These are phyloP conservation scores for Taphrina confusa DNA, from an alignment of 1,139 yeast genomes.

Conservation along the genomic window DNA sequence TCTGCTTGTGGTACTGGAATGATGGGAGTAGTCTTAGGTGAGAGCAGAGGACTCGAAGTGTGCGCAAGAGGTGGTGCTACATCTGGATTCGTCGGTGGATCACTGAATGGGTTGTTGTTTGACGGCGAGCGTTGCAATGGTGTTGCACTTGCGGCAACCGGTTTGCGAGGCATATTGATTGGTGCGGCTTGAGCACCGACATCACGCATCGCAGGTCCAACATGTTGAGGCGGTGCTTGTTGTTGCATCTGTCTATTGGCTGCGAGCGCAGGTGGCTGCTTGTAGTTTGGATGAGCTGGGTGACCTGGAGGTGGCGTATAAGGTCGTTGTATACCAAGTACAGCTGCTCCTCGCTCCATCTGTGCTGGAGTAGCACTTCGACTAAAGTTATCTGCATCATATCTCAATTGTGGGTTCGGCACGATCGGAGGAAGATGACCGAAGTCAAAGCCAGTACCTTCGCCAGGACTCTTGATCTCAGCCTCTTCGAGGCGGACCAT, in stretches of 20 bases:
- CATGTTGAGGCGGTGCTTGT: no score
- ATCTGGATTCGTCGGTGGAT: not conserved
- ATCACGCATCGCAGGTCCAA: constrained; percentile 2
- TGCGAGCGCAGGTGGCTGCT: constrained; percentile 5
- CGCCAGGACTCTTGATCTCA: constrained; percentile 13
- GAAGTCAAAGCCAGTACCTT: constrained; percentile 27
- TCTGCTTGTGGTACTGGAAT: not conserved
- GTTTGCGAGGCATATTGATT: constrained; percentile 8
- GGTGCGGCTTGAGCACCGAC: not conserved
- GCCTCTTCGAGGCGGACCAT: constrained; percentile 13
- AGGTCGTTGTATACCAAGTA: constrained; percentile 31
- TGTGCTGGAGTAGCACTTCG: constrained; percentile 30
- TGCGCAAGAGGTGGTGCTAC: constrained; percentile 18
- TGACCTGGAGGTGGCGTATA: constrained; percentile 34
- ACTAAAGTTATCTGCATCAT: constrained; percentile 6
- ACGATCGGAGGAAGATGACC: constrained; percentile 20
- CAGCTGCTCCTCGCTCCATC: constrained; percentile 24
- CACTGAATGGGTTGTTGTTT: constrained; percentile 19
- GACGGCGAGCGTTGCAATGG: constrained; percentile 9
- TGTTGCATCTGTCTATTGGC: constrained; percentile 13
- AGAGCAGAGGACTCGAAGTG: not conserved
- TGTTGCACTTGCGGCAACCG: not conserved
- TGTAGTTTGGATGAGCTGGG: constrained; percentile 27
- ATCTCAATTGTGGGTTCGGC: not conserved
- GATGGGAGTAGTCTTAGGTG: not conserved